Base-by-base conservation (phyloP, 495 filamentous ascomycete genomes). In the Trichocladium antarcticum region DNA sequence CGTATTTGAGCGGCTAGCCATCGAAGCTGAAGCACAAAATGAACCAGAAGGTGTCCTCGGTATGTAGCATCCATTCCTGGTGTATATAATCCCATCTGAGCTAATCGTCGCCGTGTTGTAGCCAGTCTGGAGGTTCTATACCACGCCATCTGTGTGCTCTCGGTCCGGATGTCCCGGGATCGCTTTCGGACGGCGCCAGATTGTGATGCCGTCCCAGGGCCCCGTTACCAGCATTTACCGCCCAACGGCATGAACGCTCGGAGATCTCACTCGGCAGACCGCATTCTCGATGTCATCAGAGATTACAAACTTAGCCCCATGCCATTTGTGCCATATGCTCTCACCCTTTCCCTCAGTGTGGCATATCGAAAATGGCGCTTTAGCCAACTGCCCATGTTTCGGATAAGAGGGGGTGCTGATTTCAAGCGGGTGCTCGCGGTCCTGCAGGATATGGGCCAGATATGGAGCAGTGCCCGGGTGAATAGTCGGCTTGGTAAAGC, bases 321-420 rank as follows among this genome's bases (percentile, higher is more conserved):
- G 24, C 82, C 84, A 1, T 74, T 86, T 35, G 69, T 87, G 7
- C 80, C 83, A 0, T 87, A 87, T 47, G 78, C 79, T 0, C 62
- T 85, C 1, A 73, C 80, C 0, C 63, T 89, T 3, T 79, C 82
- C 0, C 71, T 89, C 41, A 79, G 78, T 15, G 80, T 87, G 4
- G 76, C 78, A 9, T 89, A 87, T 52, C 75, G 81, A 28, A 81
- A 84, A 55, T 78, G 83, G 67, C 77, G 82, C 11, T 77, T 80
- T 44, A 82, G 78, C 47, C 79, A 71, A 16, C 58, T 84, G 1
- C 74, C 77, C 24, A 80, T 82, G 57, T 80, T 82, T 50, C 73
- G 76, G 39, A 72, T 71, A 16, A 74, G 83, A 15, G 80, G 79
- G 9, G 78, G 74, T 39, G 66, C 68, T 36, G 75, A 79, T 14